Base-by-base conservation (phyloP, 768 basidiomycete species). In the Lanmaoa pseudosensibilis region DNA sequence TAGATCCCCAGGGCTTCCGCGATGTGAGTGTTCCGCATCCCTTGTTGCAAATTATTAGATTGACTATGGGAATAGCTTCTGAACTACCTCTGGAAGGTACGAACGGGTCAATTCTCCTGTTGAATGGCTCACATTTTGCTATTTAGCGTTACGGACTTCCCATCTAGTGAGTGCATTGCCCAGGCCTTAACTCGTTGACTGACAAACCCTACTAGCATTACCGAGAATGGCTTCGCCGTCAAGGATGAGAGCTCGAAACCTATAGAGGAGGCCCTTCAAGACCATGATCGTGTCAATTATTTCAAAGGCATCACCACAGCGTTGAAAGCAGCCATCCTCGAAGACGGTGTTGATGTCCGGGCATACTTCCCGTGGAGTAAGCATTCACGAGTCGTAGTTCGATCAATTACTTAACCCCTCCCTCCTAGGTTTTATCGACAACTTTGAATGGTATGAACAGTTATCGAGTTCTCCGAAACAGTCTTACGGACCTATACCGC, bases 221-320 rank as follows among this genome's bases (percentile, higher is more conserved):
- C 86, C 2, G 86, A 90, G 73, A 89, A 88, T 63, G 85, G 86
- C 0, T 88, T 87, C 64, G 80, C 85, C 12, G 83, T 88, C 50
- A 87, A 86, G 67, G 77, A 81, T 56, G 87, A 88, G 69, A 79
- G 75, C 65, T 70, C 63, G 45, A 76, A 81, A 72, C 73, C 84
- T 2, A 62, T 82, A 8, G 80, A 82, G 52, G 72, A 82, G 56
- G 84, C 81, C 11, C 58, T 85, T 25, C 70, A 80, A 25, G 86
- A 87, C 65, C 71, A 66, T n/a, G 85, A 84, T 62, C 84, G 87
- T 38, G 81, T 87, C 54, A 77, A 83, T 60, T 88, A 87, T 70
- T 88, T 85, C 77, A 72, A 75, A 49, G 87, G 85, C 25, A 79
- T 80, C 13, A 82, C 82, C 12, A 69, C 73, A 5, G 77, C 82